These are phyloP conservation scores for Exophiala sp. DNA, from an alignment of 2,329 filamentous ascomycete species.

Conservation along the genomic window DNA sequence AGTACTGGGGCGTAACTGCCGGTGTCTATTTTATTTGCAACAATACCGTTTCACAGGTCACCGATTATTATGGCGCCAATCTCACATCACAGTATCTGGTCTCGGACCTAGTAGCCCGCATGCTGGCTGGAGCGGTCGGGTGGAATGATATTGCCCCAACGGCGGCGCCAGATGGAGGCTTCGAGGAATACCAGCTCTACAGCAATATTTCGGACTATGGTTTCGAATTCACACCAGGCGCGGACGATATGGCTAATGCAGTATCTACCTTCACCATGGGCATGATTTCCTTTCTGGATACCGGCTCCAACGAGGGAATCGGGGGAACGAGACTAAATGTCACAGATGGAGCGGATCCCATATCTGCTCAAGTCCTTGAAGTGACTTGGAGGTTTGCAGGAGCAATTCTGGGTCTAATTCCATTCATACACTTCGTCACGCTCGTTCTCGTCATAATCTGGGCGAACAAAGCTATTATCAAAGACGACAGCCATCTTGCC, in stretches of 20 bases:
- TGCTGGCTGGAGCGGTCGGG: constrained; percentile 23
- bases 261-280: constrained; percentile 23
- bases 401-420: constrained; percentile 19
- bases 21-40: constrained; percentile 22
- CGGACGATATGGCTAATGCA: constrained; percentile 5
- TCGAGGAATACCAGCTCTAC: constrained; percentile 13
- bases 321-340: constrained; percentile 47
- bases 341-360: constrained; percentile 84
- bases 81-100: constrained; percentile 8
- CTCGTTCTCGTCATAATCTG: constrained; percentile 22
- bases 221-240: constrained; percentile 7
- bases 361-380: constrained; percentile 82
- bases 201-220: constrained; percentile 14
- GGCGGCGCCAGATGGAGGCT: not conserved
- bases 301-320: not conserved
- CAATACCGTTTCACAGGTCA: constrained; percentile 21
- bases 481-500: constrained; percentile 25
- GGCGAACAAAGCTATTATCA: constrained; percentile 28
- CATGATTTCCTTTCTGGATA: constrained; percentile 17
- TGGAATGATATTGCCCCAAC: constrained; percentile 18
- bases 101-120: constrained; percentile 14
- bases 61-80: not conserved
- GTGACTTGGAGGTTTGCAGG: constrained; percentile 49
- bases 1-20: constrained; percentile 4
- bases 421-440: constrained; percentile 23